These are phyloP conservation scores for Lactarius psammicola DNA, from an alignment of 768 basidiomycete species.

Conservation along the genomic window DNA sequence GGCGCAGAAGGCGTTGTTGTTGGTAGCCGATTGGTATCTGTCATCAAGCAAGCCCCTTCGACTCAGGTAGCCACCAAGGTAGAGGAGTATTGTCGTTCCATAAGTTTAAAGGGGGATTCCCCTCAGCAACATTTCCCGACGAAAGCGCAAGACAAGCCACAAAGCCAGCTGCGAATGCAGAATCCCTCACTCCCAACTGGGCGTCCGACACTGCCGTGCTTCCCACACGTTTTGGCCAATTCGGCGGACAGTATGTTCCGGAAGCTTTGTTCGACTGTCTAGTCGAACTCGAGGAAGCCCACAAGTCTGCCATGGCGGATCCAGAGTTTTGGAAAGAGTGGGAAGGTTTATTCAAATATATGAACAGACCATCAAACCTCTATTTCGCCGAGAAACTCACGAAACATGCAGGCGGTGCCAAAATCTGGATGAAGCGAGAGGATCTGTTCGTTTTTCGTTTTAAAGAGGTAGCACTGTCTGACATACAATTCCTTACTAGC, in stretches of 20 bases:
- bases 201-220: constrained; percentile 47
- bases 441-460: constrained; percentile 54
- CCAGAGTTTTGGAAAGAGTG: constrained; percentile 93
- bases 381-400: constrained; percentile 92
- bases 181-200: constrained; percentile 34
- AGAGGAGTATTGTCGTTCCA: constrained; percentile 70
- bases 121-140: constrained; percentile 20
- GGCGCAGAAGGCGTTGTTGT: constrained; percentile 97
- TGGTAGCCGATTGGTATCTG: constrained; percentile 77
- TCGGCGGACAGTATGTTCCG: constrained; percentile 97
- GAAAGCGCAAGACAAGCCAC: constrained; percentile 38
- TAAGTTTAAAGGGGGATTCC: constrained; percentile 49
- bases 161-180: constrained; percentile 36
- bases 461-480: constrained; percentile 2
- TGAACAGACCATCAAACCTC: constrained; percentile 89
- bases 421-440: constrained; percentile 97
- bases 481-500: constrained; percentile 40
- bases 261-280: constrained; percentile 94
- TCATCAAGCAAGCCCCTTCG: constrained; percentile 66
- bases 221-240: constrained; percentile 87
- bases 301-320: constrained; percentile 82
- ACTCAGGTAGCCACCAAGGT: constrained; percentile 53
- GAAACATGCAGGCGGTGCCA: constrained; percentile 86
- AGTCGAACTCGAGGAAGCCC: constrained; percentile 85
- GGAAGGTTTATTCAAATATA: constrained; percentile 83